Evolutionary conservation across 1,284 basidiomycete species (phyloP).

Genomic region (Heterobasidion annosum): DNA sequence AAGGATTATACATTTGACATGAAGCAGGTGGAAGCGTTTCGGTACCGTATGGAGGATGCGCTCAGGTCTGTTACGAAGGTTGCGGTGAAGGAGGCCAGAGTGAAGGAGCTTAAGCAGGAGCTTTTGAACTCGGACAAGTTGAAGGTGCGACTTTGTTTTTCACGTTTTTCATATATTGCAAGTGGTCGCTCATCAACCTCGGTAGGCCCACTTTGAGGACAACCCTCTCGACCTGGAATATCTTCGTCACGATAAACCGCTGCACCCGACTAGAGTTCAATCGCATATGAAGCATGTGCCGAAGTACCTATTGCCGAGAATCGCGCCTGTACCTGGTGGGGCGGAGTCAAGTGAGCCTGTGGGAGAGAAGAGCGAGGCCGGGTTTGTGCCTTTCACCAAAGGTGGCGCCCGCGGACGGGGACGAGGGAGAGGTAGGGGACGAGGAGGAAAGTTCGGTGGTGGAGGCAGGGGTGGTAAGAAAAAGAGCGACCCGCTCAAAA

Average conservation of each 20-base stretch:
- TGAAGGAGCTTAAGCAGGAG: slow-evolving; percentile 93
- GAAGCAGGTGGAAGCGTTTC: slow-evolving; percentile 95
- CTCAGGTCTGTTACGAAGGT: slow-evolving; percentile 82
- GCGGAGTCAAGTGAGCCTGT: too few relatives aligned
- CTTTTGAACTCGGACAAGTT: slow-evolving; percentile 94
- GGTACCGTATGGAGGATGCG: slow-evolving; percentile 98
- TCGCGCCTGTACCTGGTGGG: slow-evolving; percentile 35
- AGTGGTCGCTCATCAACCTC: background rate
- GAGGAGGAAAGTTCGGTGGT: slow-evolving; percentile 22
- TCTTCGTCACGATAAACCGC: slow-evolving; percentile 88
- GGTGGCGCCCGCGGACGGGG: slow-evolving; percentile 29
- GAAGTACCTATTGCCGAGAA: slow-evolving; percentile 85
- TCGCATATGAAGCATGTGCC: slow-evolving; percentile 96
- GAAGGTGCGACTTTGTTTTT: slow-evolving; percentile 52
- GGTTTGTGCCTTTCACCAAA: slow-evolving; percentile 71
- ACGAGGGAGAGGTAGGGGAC: slow-evolving; percentile 40
- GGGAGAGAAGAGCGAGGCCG: slow-evolving; percentile 22
- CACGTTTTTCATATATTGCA: background rate
- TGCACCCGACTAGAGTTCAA: slow-evolving; percentile 84
- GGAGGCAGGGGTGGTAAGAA: slow-evolving; percentile 45
- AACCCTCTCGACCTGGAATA: slow-evolving; percentile 93
- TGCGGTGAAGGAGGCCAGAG: slow-evolving; percentile 83
- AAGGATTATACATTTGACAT: slow-evolving; percentile 93
- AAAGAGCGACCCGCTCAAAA: slow-evolving; percentile 71
- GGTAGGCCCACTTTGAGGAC: slow-evolving; percentile 93